phyloP scores from a whole-genome alignment of 164 flowering plant genomes.

The Vitis labrusca region DNA sequence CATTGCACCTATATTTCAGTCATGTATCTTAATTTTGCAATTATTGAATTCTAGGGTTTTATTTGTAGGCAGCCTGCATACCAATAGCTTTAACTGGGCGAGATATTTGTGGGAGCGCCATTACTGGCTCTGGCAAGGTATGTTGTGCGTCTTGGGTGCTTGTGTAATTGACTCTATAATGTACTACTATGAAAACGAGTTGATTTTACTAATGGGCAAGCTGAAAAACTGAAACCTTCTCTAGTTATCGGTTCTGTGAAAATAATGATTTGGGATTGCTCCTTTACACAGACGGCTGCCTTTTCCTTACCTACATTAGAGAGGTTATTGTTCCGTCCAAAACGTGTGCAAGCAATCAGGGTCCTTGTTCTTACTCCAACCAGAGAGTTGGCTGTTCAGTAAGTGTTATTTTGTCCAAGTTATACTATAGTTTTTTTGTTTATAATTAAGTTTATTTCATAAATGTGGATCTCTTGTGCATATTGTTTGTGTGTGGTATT shows the following conservation, averaged over 20 bases:
- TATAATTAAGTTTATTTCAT: not conserved
- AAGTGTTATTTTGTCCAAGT: conserved; percentile 25
- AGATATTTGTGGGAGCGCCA: conserved; percentile 96
- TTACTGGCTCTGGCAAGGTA: conserved; percentile 99
- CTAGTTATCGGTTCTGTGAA: not conserved
- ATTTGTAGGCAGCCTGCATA: conserved; percentile 82
- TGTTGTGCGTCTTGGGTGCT: not conserved
- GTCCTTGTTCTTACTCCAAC: conserved; percentile 96
- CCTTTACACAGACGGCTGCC: conserved; percentile 77
- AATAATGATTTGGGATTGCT: not conserved
- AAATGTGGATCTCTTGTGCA: not conserved
- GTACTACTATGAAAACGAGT: not conserved
- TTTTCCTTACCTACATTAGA: conserved; percentile 87
- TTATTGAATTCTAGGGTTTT: not conserved
- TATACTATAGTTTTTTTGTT: too few relatives aligned
- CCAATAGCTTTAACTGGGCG: conserved; percentile 85
- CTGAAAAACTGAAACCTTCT: too few relatives aligned
- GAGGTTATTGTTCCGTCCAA: conserved; percentile 80
- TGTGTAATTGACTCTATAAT: not conserved
- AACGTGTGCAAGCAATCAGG: conserved; percentile 75
- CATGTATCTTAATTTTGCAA: not conserved
- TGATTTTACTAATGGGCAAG: too few relatives aligned
- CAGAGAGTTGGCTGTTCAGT: conserved; percentile 97
- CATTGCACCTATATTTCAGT: not conserved
- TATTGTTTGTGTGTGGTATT: not conserved